Evolutionary conservation across 495 filamentous ascomycete species (phyloP), one percentile per base, ranked within the genome.

Genomic region (Trichoderma reesei): DNA sequence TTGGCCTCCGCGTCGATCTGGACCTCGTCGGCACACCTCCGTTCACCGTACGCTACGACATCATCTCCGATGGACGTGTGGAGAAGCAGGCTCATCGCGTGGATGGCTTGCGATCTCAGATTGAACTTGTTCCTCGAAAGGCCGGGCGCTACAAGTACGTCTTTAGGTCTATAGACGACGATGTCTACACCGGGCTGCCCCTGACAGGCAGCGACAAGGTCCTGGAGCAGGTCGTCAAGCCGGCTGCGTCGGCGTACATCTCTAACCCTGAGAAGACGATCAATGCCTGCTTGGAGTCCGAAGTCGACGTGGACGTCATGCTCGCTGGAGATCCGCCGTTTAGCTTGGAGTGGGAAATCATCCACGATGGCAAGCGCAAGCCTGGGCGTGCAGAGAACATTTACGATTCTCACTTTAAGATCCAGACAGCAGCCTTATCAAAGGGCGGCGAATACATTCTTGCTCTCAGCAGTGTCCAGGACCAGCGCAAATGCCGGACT

Each of bases 141-240:
- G 91, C 92, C 20, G 94, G 94, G 2, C 85, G 88, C 63, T 94
- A 96, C 75, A 86, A 85, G 38, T 98, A 97, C 75, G 84, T 84
- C 18, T 96, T 98, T 73, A 80, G 82, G 51, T 82, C 83, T 51
- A 86, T 98, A 61, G 83, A 85, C 65, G 94, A 98, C 71, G 81
- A 79, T 64, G 84, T 97, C 33, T 97, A 98, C 74, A 80, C 80
- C 48, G 79, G 80, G 38, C 83, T 82, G 62, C 74, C 77, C 44
- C 74, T 90, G 9, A 73, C 78, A 5, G 76, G 80, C 0, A 67
- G 72, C 11, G 76, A 82, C 44, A 78, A 84, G 54, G 71, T 79
- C n/a, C 73, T 97, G 31, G 88, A 96, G 71, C 92, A 96, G 74
- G 86, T 90, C 67, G 92, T 98, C 68, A 96, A 93, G 73, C 94